Evolutionary conservation across 2,329 filamentous ascomycete genomes (phyloP).

Genomic region (Sordariomycetes sp.): DNA sequence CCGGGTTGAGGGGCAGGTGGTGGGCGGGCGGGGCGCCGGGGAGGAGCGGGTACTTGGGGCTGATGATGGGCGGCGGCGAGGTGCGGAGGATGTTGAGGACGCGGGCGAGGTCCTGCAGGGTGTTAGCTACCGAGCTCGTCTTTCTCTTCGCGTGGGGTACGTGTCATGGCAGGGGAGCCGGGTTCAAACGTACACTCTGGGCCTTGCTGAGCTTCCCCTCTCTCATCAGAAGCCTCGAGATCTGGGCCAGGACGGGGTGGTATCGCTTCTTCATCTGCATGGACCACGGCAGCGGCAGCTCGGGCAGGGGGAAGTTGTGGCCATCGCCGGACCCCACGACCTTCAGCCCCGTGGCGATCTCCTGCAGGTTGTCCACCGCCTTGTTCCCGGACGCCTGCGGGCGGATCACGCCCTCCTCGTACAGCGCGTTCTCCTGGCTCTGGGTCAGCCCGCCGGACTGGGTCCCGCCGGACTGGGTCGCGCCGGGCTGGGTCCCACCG

Average conservation of each 20-base stretch:
- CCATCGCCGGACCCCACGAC: constrained; percentile 25
- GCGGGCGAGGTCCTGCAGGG: constrained; percentile 66
- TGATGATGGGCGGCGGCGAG: constrained; percentile 65
- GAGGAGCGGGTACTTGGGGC: constrained; percentile 59
- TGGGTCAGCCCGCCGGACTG: constrained; percentile 22
- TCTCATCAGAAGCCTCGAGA: constrained; percentile 84
- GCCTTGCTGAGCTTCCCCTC: constrained; percentile 84
- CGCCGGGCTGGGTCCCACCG: not conserved
- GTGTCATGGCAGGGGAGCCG: not conserved
- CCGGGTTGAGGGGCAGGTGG: constrained; percentile 79
- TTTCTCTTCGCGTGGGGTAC: too few species aligned
- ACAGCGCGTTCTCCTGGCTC: constrained; percentile 32
- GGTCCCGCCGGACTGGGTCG: too few species aligned
- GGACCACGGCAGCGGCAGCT: constrained; percentile 49
- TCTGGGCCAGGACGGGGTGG: constrained; percentile 72
- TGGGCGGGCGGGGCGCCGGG: constrained; percentile 66
- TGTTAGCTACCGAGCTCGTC: not conserved
- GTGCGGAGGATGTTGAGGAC: constrained; percentile 81
- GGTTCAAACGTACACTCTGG: constrained; percentile 57
- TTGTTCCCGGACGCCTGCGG: constrained; percentile 12
- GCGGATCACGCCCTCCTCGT: constrained; percentile 28
- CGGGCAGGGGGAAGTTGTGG: constrained; percentile 70
- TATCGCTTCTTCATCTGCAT: constrained; percentile 70
- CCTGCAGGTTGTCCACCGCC: constrained; percentile 7
- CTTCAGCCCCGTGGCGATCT: constrained; percentile 8